phyloP scores from a whole-genome alignment of 305 asterid genomes.

The Ruellia speciosa region DNA sequence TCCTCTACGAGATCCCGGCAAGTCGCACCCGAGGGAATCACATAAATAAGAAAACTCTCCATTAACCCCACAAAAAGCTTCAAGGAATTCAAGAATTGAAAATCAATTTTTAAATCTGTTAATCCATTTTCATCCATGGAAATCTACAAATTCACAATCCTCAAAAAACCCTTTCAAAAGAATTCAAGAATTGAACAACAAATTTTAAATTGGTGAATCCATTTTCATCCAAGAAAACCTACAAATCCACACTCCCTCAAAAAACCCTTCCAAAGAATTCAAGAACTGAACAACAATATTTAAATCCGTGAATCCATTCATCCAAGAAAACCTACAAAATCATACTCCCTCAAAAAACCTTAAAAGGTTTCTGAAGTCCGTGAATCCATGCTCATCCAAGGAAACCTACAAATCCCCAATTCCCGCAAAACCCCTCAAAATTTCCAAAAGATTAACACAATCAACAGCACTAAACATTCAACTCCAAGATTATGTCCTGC shows the following conservation, averaged over 20 bases:
- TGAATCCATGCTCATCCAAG: not conserved
- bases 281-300: too few relatives aligned
- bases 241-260: not conserved
- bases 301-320: too few relatives aligned
- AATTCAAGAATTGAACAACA: not conserved
- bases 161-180: constrained; percentile 7
- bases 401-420: not conserved
- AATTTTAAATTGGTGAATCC: not conserved
- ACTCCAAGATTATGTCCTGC: constrained; percentile 6
- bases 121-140: too few relatives aligned
- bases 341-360: too few relatives aligned
- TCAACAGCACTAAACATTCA: constrained; percentile 3
- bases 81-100: too few relatives aligned
- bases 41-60: too few relatives aligned
- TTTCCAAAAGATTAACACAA: constrained; percentile 3
- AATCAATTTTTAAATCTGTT: too few relatives aligned
- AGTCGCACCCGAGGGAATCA: too few relatives aligned
- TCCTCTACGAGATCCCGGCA: too few relatives aligned
- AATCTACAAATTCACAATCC: not conserved
- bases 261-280: not conserved
- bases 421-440: not conserved
- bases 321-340: too few relatives aligned
- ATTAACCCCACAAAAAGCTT: too few relatives aligned
- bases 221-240: not conserved
- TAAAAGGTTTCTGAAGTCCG: too few relatives aligned